Evolutionary conservation across 345 rosid species (phyloP).

Genomic region (Arabis alpina): DNA sequence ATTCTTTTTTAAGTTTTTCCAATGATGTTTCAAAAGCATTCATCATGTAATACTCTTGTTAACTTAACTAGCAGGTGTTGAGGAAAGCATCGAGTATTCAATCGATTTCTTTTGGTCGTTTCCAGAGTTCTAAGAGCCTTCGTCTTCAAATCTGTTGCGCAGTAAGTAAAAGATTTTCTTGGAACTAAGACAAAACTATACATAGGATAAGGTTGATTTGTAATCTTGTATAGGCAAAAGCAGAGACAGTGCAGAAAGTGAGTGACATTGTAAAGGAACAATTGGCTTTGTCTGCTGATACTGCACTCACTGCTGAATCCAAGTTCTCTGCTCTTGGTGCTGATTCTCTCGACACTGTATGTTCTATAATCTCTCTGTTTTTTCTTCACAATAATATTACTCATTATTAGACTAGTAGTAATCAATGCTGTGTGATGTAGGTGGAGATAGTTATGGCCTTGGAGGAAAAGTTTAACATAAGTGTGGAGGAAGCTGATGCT

Average conservation of each 20-base stretch:
- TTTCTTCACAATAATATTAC: too few species aligned
- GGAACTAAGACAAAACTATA: not conserved
- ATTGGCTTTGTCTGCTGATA: constrained; percentile 65
- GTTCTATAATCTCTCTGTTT: not conserved
- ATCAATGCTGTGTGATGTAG: constrained; percentile 37
- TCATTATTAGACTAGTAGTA: too few species aligned
- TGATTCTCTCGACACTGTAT: constrained; percentile 93
- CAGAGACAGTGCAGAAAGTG: constrained; percentile 82
- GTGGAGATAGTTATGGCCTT: constrained; percentile 93
- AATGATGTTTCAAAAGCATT: too few species aligned
- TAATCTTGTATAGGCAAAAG: constrained; percentile 61
- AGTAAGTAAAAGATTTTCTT: constrained; percentile 12
- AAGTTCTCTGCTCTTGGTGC: constrained; percentile 79
- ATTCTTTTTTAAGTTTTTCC: not conserved
- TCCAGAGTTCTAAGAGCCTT: constrained; percentile 28
- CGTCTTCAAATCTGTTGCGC: constrained; percentile 45
- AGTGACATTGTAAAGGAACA: constrained; percentile 82
- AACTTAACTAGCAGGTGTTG: constrained; percentile 18
- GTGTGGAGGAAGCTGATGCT: constrained; percentile 73
- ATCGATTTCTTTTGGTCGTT: constrained; percentile 35
- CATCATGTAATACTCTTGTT: too few species aligned
- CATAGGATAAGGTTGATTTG: not conserved
- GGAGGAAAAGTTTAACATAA: constrained; percentile 79
- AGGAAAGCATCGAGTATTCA: constrained; percentile 30
- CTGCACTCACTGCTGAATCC: constrained; percentile 63